Percentiles rank a stretch among this genome's conserved stretches.
phyloP scores from a whole-genome alignment of 2,329 filamentous ascomycete species.

The Colletotrichum higginsianum region DNA sequence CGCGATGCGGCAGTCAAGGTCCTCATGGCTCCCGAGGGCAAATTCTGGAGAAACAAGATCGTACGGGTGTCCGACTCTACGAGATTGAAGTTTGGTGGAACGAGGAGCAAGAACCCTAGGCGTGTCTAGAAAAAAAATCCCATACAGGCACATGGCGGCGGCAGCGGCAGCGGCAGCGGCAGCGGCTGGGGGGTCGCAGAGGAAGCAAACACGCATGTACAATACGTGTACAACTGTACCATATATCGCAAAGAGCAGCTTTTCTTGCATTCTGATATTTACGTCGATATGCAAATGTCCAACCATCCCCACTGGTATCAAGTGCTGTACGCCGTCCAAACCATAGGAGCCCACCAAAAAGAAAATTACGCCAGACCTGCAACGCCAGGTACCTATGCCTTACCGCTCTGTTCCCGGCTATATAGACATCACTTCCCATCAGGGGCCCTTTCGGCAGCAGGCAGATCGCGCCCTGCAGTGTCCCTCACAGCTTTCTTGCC shows the following conservation, averaged over 20 bases:
- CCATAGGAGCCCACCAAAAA: not conserved
- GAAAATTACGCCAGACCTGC: slow-evolving; percentile 21
- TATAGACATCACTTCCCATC: slow-evolving; percentile 12
- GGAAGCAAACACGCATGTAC: slow-evolving; percentile 49
- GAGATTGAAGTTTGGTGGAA: slow-evolving; percentile 95
- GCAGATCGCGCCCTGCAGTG: slow-evolving; percentile 65
- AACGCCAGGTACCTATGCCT: slow-evolving; percentile 37
- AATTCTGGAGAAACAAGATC: slow-evolving; percentile 80
- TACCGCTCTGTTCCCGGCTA: not conserved
- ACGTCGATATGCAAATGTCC: slow-evolving; percentile 35
- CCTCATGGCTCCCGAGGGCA: slow-evolving; percentile 87
- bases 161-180: not conserved
- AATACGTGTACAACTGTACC: slow-evolving; percentile 54
- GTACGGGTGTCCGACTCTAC: slow-evolving; percentile 87
- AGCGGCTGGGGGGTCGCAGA: not conserved
- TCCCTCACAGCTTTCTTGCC: slow-evolving; percentile 64
- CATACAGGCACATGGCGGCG: too few species aligned
- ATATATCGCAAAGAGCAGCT: slow-evolving; percentile 47
- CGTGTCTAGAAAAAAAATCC: slow-evolving; percentile 68
- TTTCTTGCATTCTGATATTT: slow-evolving; percentile 34
- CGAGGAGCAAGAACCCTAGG: slow-evolving; percentile 86
- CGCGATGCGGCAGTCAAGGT: slow-evolving; percentile 93
- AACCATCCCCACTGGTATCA: slow-evolving; percentile 40
- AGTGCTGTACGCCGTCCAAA: slow-evolving; percentile 36
- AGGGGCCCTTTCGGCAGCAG: slow-evolving; percentile 68